Conservation (phyloP, 2,329 filamentous ascomycete genomes). For the Monilinia laxa region DNA sequence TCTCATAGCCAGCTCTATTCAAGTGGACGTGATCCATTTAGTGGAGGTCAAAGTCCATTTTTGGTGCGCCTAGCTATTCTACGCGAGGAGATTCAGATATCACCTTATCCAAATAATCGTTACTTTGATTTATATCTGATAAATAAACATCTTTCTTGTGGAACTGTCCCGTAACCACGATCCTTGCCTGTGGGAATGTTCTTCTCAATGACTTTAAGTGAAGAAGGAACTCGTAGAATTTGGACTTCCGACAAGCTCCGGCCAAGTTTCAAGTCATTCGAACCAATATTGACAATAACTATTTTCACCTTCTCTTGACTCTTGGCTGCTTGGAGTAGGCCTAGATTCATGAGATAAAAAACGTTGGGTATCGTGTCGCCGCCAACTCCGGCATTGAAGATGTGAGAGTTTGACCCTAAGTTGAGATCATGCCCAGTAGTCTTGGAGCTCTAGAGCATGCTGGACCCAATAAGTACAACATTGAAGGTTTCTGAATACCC, state of each 20-base stretch:
- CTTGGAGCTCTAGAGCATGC: constrained; percentile 26
- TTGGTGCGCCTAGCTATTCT: constrained; percentile 25
- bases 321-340: constrained; percentile 9
- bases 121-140: constrained; percentile 21
- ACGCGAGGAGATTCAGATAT: constrained; percentile 6
- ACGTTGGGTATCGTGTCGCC: constrained; percentile 26
- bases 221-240: constrained; percentile 13
- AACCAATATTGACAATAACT: constrained; percentile 24
- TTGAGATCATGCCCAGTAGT: constrained; percentile 20
- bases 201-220: constrained; percentile 21
- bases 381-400: constrained; percentile 27
- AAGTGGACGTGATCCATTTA: constrained; percentile 29
- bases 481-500: not conserved
- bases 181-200: constrained; percentile 9
- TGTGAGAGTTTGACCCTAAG: constrained; percentile 1
- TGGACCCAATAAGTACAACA: constrained; percentile 24
- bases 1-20: constrained; percentile 26
- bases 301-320: constrained; percentile 12
- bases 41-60: not conserved
- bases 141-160: constrained; percentile 24
- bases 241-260: constrained; percentile 15
- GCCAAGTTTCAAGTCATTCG: constrained; percentile 24
- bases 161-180: constrained; percentile 24
- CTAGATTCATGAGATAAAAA: constrained; percentile 23
- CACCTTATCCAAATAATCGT: constrained; percentile 14